Conservation (phyloP, 495 filamentous ascomycete genomes). For the Talaromyces stipitatus region DNA sequence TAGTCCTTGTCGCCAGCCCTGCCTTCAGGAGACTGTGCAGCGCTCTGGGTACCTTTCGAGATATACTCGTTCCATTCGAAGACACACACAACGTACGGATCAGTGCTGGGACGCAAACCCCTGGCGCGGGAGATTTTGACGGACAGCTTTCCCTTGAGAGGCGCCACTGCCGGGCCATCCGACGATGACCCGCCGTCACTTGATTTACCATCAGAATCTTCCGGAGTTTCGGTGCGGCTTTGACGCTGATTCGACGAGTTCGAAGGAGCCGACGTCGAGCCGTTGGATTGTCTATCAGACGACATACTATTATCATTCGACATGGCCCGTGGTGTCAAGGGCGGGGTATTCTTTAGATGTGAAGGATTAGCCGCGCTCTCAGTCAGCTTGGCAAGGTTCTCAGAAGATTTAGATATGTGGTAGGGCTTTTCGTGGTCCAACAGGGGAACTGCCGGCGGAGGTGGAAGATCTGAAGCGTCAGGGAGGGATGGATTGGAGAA, state of each 20-base stretch:
- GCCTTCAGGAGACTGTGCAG: conserved; percentile 27
- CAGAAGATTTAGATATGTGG: conserved; percentile 47
- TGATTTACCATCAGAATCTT: conserved; percentile 34
- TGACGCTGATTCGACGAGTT: conserved; percentile 15
- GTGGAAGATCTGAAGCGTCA: conserved; percentile 46
- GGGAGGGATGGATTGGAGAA: conserved; percentile 65
- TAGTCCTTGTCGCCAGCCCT: conserved; percentile 44
- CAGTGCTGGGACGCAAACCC: conserved; percentile 68
- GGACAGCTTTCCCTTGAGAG: conserved; percentile 79
- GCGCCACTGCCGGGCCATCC: conserved; percentile 55
- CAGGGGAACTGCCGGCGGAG: conserved; percentile 45
- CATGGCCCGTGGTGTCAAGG: conserved; percentile 78
- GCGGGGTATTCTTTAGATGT: conserved; percentile 77
- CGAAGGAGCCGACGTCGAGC: conserved; percentile 22
- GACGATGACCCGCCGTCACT: conserved; percentile 31
- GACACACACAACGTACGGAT: conserved; percentile 93
- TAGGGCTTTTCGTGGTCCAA: conserved; percentile 42
- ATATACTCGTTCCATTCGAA: conserved; percentile 97
- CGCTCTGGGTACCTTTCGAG: conserved; percentile 67
- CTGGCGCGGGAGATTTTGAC: conserved; percentile 81
- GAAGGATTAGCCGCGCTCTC: conserved; percentile 52
- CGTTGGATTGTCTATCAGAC: conserved; percentile 27
- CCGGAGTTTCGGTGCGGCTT: conserved; percentile 21
- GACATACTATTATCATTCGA: conserved; percentile 50
- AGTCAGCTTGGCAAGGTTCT: conserved; percentile 84